Percentiles rank a stretch among this genome's conserved stretches.
Conservation (phyloP, 306 rosid genomes). For the Calophaca sinica region DNA sequence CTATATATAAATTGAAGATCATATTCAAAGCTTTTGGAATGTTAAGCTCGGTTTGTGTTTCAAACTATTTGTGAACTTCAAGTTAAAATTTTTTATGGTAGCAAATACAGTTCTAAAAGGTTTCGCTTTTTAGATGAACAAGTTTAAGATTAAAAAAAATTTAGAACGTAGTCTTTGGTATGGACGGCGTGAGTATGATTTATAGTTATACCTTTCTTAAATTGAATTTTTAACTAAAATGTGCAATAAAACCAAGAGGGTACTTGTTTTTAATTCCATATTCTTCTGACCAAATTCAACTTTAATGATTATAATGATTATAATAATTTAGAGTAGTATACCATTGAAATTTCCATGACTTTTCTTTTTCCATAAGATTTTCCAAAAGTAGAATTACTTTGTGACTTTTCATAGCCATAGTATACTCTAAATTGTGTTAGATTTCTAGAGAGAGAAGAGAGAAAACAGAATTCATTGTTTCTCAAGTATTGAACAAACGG, state of each 20-base stretch:
- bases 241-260: too few species aligned
- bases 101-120: slow-evolving; percentile 31
- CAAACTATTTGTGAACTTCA: slow-evolving; percentile 18
- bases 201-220: too few species aligned
- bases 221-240: too few species aligned
- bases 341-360: slow-evolving; percentile 1
- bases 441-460: too few species aligned
- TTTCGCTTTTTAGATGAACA: slow-evolving; percentile 3
- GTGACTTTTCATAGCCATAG: too few species aligned
- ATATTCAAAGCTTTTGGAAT: slow-evolving; percentile 25
- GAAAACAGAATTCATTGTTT: too few species aligned
- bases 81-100: slow-evolving; percentile 20
- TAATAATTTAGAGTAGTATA: slow-evolving; percentile 1
- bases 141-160: slow-evolving; percentile 11
- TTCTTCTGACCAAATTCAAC: too few species aligned
- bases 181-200: too few species aligned
- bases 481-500: too few species aligned
- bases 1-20: slow-evolving; percentile 29
- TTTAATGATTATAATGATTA: too few species aligned
- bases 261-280: too few species aligned
- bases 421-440: too few species aligned
- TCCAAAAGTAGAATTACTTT: slow-evolving; percentile 10
- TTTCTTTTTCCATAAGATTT: not conserved
- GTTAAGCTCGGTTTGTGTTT: slow-evolving; percentile 39
- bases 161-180: slow-evolving; percentile 16